Evolutionary conservation across 371 early-diverging fungal genomes (phyloP).

Genomic region (Mortierella sp.): DNA sequence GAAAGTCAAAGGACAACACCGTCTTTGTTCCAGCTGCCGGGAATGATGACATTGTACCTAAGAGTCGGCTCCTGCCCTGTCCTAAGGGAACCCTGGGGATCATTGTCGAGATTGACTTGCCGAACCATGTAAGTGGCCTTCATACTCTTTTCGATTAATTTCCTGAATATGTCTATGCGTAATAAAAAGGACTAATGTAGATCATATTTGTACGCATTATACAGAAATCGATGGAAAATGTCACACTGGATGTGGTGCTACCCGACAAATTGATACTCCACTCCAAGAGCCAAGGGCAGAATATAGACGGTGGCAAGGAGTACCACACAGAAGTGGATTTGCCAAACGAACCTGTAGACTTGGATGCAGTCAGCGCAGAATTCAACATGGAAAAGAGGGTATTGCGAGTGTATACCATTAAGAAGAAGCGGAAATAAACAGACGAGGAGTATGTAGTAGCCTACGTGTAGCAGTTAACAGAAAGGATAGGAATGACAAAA

Average conservation of each 20-base stretch:
- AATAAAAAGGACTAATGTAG: too few species aligned
- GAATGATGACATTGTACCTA: slow-evolving; percentile 27
- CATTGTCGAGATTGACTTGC: slow-evolving; percentile 44
- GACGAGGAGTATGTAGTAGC: too few species aligned
- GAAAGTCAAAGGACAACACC: background rate
- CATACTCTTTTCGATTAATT: too few species aligned
- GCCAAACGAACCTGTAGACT: slow-evolving; percentile 45
- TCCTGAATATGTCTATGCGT: too few species aligned
- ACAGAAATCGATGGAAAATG: slow-evolving; percentile 20
- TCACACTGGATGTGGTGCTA: slow-evolving; percentile 40
- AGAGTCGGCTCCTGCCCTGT: slow-evolving; percentile 23
- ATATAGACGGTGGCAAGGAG: slow-evolving; percentile 33
- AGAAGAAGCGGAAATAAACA: slow-evolving; percentile 37
- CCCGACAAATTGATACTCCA: slow-evolving; percentile 41
- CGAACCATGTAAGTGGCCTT: slow-evolving; percentile 46
- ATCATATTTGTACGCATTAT: too few species aligned
- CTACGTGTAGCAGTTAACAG: too few species aligned
- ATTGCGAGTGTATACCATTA: slow-evolving; percentile 30
- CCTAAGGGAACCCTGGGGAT: slow-evolving; percentile 43
- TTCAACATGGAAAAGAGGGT: slow-evolving; percentile 18
- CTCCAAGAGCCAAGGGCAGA: slow-evolving; percentile 36
- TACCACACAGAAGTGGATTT: slow-evolving; percentile 47
- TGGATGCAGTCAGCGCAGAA: slow-evolving; percentile 30
- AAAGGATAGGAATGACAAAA: background rate
- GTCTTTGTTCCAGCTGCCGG: slow-evolving; percentile 25